phyloP scores from a whole-genome alignment of 2,329 filamentous ascomycete genomes.

The Colletotrichum viniferum region DNA sequence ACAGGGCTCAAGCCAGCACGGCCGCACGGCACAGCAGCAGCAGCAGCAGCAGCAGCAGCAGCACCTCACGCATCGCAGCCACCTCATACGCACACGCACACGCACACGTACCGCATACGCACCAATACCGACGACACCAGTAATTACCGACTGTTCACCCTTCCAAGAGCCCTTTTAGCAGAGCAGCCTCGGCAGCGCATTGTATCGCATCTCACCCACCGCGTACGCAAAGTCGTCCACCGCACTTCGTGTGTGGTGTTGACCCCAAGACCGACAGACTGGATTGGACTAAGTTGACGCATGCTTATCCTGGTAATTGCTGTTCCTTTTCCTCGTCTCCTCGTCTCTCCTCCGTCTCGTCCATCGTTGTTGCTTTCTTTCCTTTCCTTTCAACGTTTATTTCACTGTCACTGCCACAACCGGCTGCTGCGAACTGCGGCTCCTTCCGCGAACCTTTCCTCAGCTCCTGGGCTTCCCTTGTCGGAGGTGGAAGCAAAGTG shows the following conservation, averaged over 20 bases:
- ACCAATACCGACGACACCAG: not conserved
- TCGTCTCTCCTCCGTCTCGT: not conserved
- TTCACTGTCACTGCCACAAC: not conserved
- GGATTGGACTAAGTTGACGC: not conserved
- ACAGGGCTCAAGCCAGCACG: not conserved
- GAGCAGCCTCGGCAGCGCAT: not conserved
- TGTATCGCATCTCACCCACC: not conserved
- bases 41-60: not conserved
- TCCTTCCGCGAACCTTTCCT: not conserved
- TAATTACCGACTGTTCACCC: not conserved
- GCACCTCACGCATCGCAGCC: not conserved
- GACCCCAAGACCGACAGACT: slow-evolving; percentile 7
- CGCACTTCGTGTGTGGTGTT: slow-evolving; percentile 18
- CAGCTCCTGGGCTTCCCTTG: not conserved
- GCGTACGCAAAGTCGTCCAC: not conserved
- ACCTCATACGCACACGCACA: not conserved
- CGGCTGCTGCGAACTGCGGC: not conserved
- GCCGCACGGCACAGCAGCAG: not conserved
- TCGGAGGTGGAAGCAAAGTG: not conserved
- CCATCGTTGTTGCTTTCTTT: not conserved
- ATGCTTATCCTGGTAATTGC: slow-evolving; percentile 11
- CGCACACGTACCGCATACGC: not conserved
- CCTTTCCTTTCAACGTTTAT: not conserved
- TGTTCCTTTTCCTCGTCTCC: not conserved
- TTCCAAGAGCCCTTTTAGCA: not conserved